These are phyloP conservation scores for Raphanus raphanistrum DNA, from an alignment of 345 rosid genomes.

Conservation along the genomic window DNA sequence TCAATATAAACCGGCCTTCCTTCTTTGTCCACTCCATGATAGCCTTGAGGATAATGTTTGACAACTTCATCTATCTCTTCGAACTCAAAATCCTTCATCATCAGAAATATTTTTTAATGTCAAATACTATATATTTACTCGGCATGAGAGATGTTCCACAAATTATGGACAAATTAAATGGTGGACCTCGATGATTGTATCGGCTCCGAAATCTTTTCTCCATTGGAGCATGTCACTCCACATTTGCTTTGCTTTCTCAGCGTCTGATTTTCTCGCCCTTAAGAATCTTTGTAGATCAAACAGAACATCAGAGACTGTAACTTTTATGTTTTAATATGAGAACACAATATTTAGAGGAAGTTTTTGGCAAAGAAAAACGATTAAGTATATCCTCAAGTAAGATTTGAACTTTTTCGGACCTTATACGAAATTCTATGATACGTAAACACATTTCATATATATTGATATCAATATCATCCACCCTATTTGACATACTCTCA, in stretches of 20 bases:
- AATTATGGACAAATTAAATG: neutral
- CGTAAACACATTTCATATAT: neutral
- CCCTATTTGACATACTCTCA: neutral
- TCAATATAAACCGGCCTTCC: constrained; percentile 94
- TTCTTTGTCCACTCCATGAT: constrained; percentile 98
- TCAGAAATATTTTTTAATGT: neutral
- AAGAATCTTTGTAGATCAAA: constrained; percentile 52
- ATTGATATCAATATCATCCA: neutral
- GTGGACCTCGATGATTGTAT: constrained; percentile 75
- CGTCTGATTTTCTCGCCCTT: constrained; percentile 91
- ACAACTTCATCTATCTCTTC: constrained; percentile 77
- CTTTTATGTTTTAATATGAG: neutral
- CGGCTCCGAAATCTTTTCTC: constrained; percentile 84
- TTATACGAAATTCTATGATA: neutral
- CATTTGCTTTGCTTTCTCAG: constrained; percentile 93
- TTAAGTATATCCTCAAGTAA: neutral
- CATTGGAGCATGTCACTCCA: constrained; percentile 98
- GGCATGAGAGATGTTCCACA: constrained; percentile 6
- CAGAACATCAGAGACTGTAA: constrained; percentile 4
- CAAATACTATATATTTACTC: neutral
- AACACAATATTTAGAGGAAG: neutral
- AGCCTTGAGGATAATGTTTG: constrained; percentile 81
- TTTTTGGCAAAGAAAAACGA: neutral
- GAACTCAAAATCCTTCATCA: constrained; percentile 81
- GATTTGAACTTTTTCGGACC: neutral